A percentile compares a stretch with the other conserved stretches of the same genome.
These are phyloP conservation scores for Dioscorea alata DNA, from an alignment of 106 monocot genomes.

Conservation along the genomic window DNA sequence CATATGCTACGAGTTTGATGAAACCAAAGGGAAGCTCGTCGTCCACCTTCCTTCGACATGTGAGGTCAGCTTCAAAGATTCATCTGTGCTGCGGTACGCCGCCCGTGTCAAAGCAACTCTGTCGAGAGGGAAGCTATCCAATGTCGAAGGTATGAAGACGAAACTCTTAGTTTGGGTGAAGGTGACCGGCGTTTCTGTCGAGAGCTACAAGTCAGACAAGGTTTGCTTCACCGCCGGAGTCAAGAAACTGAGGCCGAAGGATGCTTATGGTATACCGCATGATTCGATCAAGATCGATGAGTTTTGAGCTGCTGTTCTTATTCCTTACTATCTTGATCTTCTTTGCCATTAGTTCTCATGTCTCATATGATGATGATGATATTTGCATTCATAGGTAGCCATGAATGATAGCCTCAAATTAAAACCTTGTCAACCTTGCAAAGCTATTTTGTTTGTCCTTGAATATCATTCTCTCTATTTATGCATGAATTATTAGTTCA, in stretches of 20 bases:
- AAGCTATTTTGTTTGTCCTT: too few relatives aligned
- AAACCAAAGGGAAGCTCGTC: constrained; percentile 57
- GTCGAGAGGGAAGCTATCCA: constrained; percentile 78
- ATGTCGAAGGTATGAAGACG: constrained; percentile 95
- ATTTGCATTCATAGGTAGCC: too few relatives aligned
- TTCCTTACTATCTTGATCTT: too few relatives aligned
- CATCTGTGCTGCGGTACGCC: constrained; percentile 64
- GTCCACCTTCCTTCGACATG: constrained; percentile 72
- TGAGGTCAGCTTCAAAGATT: constrained; percentile 91
- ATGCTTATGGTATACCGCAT: constrained; percentile 76
- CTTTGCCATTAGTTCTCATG: too few relatives aligned
- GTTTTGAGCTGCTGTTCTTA: constrained; percentile 25
- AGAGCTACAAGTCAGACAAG: constrained; percentile 84
- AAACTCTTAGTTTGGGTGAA: constrained; percentile 90
- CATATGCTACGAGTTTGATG: constrained; percentile 80
- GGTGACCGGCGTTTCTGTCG: constrained; percentile 63
- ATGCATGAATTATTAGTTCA: too few relatives aligned
- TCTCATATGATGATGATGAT: too few relatives aligned
- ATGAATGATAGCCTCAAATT: too few relatives aligned
- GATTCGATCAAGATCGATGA: constrained; percentile 71
- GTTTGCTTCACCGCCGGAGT: constrained; percentile 83
- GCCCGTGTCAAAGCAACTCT: constrained; percentile 71
- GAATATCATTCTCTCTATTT: too few relatives aligned
- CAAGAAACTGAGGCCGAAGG: constrained; percentile 79
- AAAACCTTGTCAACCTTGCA: too few relatives aligned